phyloP scores from a whole-genome alignment of 768 basidiomycete species.

The Chlorophyllum brunneum region DNA sequence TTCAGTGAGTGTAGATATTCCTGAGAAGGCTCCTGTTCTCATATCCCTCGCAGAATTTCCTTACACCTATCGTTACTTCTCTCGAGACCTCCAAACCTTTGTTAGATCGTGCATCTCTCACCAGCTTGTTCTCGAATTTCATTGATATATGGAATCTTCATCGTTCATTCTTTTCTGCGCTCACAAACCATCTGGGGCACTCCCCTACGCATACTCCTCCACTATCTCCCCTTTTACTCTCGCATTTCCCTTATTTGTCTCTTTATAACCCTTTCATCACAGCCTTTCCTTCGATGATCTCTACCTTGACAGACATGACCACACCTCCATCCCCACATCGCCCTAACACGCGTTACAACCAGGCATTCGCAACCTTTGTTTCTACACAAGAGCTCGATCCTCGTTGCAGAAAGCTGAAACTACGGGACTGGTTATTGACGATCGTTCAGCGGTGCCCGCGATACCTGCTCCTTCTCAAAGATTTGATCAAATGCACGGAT shows the following conservation, averaged over 20 bases:
- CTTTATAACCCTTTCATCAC: conserved; percentile 85
- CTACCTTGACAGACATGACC: conserved; percentile 52
- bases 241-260: conserved; percentile 87
- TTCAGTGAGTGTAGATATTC: conserved; percentile 45
- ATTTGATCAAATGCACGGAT: conserved; percentile 67
- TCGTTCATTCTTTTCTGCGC: conserved; percentile 63
- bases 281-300: conserved; percentile 64
- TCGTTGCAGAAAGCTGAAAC: conserved; percentile 66
- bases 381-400: conserved; percentile 63
- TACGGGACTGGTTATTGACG: conserved; percentile 83
- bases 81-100: conserved; percentile 66
- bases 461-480: conserved; percentile 80
- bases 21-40: not conserved
- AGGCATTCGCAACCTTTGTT: conserved; percentile 61
- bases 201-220: conserved; percentile 23
- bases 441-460: conserved; percentile 87
- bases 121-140: conserved; percentile 81
- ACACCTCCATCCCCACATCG: conserved; percentile 35
- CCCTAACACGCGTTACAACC: conserved; percentile 40
- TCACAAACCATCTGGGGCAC: conserved; percentile 39
- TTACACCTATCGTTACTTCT: conserved; percentile 74
- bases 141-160: conserved; percentile 91
- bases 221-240: conserved; percentile 49
- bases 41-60: conserved; percentile 59
- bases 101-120: conserved; percentile 65